These are phyloP conservation scores for Calonectria ilicicola DNA, from an alignment of 2,329 filamentous ascomycete genomes.

Conservation along the genomic window DNA sequence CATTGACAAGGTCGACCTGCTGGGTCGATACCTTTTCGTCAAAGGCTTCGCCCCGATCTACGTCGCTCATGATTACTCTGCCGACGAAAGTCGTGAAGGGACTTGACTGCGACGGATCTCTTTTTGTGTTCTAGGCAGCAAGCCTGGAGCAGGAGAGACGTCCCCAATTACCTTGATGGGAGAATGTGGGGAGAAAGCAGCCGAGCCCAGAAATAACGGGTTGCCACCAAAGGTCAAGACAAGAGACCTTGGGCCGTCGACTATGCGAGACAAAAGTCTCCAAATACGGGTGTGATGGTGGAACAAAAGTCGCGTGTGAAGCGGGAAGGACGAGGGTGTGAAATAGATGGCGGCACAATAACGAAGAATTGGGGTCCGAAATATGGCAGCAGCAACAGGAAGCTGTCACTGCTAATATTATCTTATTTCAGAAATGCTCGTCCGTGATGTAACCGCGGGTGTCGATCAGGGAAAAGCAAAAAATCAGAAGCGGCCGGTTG, in stretches of 20 bases:
- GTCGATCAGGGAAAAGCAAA: neutral
- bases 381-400: neutral
- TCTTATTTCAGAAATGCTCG: neutral
- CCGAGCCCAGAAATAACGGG: conserved; percentile 31
- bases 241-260: conserved; percentile 21
- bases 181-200: conserved; percentile 38
- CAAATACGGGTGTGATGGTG: conserved; percentile 41
- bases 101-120: neutral
- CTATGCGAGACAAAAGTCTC: conserved; percentile 36
- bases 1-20: conserved; percentile 43
- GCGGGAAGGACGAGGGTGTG: conserved; percentile 25
- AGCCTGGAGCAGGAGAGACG: neutral
- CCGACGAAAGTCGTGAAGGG: neutral
- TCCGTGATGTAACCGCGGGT: neutral
- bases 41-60: conserved; percentile 45
- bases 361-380: neutral
- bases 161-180: conserved; percentile 16
- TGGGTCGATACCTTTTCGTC: conserved; percentile 46
- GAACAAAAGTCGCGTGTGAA: conserved; percentile 37
- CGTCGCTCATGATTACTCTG: conserved; percentile 46
- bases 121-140: conserved; percentile 6
- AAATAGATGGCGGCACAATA: conserved; percentile 10
- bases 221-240: conserved; percentile 27
- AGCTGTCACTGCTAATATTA: neutral
- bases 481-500: conserved; percentile 7